Evolutionary conservation across 2,329 filamentous ascomycete genomes (phyloP).

Genomic region (Curvularia hawaiiensis): DNA sequence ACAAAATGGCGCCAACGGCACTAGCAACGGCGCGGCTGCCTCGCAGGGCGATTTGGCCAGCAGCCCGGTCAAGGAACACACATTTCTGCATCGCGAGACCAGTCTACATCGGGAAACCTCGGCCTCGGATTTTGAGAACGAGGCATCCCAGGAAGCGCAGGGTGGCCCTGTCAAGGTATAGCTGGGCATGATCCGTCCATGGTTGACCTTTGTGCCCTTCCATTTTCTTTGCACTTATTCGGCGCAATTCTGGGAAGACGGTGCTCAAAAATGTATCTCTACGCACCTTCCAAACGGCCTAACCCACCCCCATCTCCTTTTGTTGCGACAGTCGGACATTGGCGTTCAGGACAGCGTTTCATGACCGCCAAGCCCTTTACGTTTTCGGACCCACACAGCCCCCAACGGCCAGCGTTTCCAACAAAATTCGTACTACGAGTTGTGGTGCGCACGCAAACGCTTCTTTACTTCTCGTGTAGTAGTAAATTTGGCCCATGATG

Average conservation of each 20-base stretch:
- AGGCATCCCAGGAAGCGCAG: constrained; percentile 13
- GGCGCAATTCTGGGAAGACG: constrained; percentile 12
- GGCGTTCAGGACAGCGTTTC: constrained; percentile 25
- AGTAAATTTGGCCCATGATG: background rate
- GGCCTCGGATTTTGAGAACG: constrained; percentile 63
- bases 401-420: constrained; percentile 11
- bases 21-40: constrained; percentile 35
- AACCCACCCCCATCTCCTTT: constrained; percentile 14
- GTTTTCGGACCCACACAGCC: constrained; percentile 7
- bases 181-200: background rate
- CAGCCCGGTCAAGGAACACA: constrained; percentile 89
- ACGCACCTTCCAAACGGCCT: constrained; percentile 22
- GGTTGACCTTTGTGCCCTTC: constrained; percentile 8
- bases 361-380: constrained; percentile 4
- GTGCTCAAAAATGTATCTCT: constrained; percentile 26
- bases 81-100: constrained; percentile 82
- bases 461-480: constrained; percentile 29
- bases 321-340: constrained; percentile 10
- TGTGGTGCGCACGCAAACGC: background rate
- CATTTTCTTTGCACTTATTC: constrained; percentile 7
- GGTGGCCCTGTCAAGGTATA: constrained; percentile 30
- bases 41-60: constrained; percentile 57
- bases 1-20: constrained; percentile 38
- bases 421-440: background rate
- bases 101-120: constrained; percentile 79